Evolutionary conservation across 768 basidiomycete species (phyloP).

Genomic region (Clathrus columnatus): DNA sequence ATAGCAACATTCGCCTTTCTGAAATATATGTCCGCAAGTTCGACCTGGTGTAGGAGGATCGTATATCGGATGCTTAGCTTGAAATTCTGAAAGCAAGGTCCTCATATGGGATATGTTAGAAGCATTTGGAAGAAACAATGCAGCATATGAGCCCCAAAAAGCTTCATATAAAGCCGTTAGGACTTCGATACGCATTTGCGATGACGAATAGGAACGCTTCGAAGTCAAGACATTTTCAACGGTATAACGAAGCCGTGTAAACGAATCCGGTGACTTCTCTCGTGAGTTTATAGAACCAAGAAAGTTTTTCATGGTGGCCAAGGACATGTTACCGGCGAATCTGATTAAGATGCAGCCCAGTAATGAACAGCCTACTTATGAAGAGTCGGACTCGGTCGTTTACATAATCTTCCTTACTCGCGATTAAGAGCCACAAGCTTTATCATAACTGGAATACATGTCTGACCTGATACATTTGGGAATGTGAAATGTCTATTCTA

Average conservation of each 20-base stretch:
- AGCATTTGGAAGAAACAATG: slow-evolving; percentile 57
- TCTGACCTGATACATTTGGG: too few species aligned
- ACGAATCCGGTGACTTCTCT: not conserved
- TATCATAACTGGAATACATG: too few species aligned
- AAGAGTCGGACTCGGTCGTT: not conserved
- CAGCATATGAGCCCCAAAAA: slow-evolving; percentile 70
- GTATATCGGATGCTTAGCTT: slow-evolving; percentile 44
- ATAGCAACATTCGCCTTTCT: slow-evolving; percentile 87
- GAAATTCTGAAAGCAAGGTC: slow-evolving; percentile 60
- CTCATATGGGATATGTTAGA: slow-evolving; percentile 49
- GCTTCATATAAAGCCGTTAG: slow-evolving; percentile 74
- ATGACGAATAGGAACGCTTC: not conserved
- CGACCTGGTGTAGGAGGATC: slow-evolving; percentile 57
- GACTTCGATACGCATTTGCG: slow-evolving; percentile 62
- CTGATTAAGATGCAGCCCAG: not conserved
- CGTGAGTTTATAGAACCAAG: slow-evolving; percentile 9
- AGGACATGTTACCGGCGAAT: not conserved
- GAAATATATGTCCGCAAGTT: slow-evolving; percentile 79
- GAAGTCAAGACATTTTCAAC: not conserved
- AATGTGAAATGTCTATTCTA: too few species aligned
- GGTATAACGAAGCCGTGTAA: slow-evolving; percentile 2
- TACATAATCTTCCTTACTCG: too few species aligned
- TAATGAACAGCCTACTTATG: not conserved
- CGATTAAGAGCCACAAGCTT: too few species aligned
- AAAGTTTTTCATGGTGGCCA: not conserved